Evolutionary conservation across 768 basidiomycete species (phyloP), one percentile per base, ranked within the genome.

Genomic region (Mycena sanguinolenta): DNA sequence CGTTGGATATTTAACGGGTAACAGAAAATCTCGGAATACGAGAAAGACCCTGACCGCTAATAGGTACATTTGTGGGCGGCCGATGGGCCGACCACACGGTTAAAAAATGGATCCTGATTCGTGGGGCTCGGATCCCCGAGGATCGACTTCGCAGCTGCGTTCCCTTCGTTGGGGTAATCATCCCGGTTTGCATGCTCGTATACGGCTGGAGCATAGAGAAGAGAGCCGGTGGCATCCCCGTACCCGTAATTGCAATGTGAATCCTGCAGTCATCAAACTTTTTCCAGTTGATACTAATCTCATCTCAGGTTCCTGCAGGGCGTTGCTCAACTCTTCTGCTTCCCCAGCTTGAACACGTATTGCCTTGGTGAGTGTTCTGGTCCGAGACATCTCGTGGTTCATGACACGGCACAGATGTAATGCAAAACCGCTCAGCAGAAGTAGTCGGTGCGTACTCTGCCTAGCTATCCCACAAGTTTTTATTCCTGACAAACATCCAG

Each of bases 191-290:
- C 46, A 73, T 73, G 65, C 44, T 70, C 42, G 42, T 73, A 34
- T 73, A 73, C 27, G 72, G 72, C 21, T 73, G 72, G 72, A 67
- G 69, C 27, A 70, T 73, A 38, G 72, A 73, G 38, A 73, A 70
- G 27, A 53, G 44, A 62, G 69, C 58, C 4, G 72, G 72, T 13
- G 72, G 72, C 3, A 44, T 73, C 49, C 62, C 72, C 8, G 55
- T 73, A 58, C 72, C 69, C 25, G 66, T 73, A 4, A 73, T 73
- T 17, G 62, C 67, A 14, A 70, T 73, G 72, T 70, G 32, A 38
- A n/a, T 49, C 10, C 9, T 55, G 30, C 32, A 7, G 32, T 39
- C 38, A 49, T 8, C 27, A 7, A 13, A 7, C 25, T 38, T 49
- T 60, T 34, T 34, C 32, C 32, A 57, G 7, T 39, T 65, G n/a